Conservation (phyloP, 495 filamentous ascomycete genomes). For the Parmelia sp. region DNA sequence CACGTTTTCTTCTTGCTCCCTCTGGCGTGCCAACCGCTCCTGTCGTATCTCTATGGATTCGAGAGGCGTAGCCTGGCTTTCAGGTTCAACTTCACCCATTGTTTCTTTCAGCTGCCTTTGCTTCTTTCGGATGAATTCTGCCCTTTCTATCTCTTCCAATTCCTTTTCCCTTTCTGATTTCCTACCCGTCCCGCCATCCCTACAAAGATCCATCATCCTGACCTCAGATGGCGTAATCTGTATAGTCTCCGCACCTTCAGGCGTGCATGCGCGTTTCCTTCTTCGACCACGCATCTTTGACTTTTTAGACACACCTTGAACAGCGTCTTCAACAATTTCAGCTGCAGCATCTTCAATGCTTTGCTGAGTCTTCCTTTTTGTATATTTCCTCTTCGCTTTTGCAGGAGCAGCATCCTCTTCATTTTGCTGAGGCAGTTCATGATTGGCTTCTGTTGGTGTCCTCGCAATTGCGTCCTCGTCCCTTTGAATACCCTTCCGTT, state of each 20-base stretch:
- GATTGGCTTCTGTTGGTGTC: not conserved
- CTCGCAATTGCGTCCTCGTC: not conserved
- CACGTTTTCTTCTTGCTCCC: conserved; percentile 33
- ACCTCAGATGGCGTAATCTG: conserved; percentile 61
- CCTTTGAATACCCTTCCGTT: conserved; percentile 13
- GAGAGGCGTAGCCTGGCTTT: conserved; percentile 6
- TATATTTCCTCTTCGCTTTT: conserved; percentile 19
- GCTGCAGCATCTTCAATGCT: conserved; percentile 19
- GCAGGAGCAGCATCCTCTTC: not conserved
- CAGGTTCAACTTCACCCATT: conserved; percentile 25
- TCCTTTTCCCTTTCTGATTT: conserved; percentile 65
- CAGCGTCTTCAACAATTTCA: conserved; percentile 25
- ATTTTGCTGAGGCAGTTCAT: not conserved
- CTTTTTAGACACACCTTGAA: conserved; percentile 17
- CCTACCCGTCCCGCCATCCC: conserved; percentile 68
- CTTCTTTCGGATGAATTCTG: conserved; percentile 44
- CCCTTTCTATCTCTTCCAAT: conserved; percentile 49
- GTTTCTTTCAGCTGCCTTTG: conserved; percentile 37
- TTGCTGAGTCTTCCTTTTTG: conserved; percentile 18
- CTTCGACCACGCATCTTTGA: conserved; percentile 25
- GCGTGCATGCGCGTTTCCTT: conserved; percentile 54
- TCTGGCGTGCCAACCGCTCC: conserved; percentile 40
- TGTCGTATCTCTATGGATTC: conserved; percentile 34
- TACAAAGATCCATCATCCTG: conserved; percentile 79
- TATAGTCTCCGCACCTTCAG: conserved; percentile 67